phyloP scores from a whole-genome alignment of 257 asterid species.

The Voacanga thouarsii region DNA sequence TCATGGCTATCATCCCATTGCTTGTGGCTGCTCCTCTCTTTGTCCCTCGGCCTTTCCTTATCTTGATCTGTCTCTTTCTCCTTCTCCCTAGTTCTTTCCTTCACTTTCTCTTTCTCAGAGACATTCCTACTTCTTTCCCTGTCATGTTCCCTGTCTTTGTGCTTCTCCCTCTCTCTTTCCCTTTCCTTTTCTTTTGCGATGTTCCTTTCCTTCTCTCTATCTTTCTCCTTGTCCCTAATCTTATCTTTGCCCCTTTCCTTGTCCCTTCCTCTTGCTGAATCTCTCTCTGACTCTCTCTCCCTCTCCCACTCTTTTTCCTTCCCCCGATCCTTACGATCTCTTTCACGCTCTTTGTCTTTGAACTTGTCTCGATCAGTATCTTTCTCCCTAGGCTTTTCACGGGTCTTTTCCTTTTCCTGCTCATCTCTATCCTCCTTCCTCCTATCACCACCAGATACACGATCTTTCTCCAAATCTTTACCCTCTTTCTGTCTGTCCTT shows the following conservation, averaged over 20 bases:
- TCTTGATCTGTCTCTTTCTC: slow-evolving; percentile 55
- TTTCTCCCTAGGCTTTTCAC: slow-evolving; percentile 52
- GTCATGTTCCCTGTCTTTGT: slow-evolving; percentile 45
- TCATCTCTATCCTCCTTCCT: slow-evolving; percentile 72
- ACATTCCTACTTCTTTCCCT: slow-evolving; percentile 50
- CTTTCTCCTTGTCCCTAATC: slow-evolving; percentile 57
- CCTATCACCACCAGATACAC: slow-evolving; percentile 48
- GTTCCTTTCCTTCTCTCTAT: slow-evolving; percentile 47
- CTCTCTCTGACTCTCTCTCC: slow-evolving; percentile 42
- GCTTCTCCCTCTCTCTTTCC: slow-evolving; percentile 44
- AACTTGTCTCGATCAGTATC: slow-evolving; percentile 59
- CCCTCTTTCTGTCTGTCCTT: slow-evolving; percentile 55
- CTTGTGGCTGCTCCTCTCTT: slow-evolving; percentile 51
- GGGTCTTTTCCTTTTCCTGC: slow-evolving; percentile 48
- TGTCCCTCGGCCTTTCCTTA: slow-evolving; percentile 58
- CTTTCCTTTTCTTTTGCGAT: slow-evolving; percentile 35
- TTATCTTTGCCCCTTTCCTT: slow-evolving; percentile 55
- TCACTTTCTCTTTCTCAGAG: slow-evolving; percentile 58
- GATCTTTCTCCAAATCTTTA: slow-evolving; percentile 47
- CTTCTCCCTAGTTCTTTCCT: slow-evolving; percentile 60
- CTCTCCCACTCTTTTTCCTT: slow-evolving; percentile 48
- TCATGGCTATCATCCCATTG: slow-evolving; percentile 58
- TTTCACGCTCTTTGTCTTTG: slow-evolving; percentile 62
- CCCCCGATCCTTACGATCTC: slow-evolving; percentile 50
- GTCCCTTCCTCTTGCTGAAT: slow-evolving; percentile 48